These are phyloP conservation scores for Glarea lozoyensis DNA, from an alignment of 495 filamentous ascomycete species.

Conservation along the genomic window DNA sequence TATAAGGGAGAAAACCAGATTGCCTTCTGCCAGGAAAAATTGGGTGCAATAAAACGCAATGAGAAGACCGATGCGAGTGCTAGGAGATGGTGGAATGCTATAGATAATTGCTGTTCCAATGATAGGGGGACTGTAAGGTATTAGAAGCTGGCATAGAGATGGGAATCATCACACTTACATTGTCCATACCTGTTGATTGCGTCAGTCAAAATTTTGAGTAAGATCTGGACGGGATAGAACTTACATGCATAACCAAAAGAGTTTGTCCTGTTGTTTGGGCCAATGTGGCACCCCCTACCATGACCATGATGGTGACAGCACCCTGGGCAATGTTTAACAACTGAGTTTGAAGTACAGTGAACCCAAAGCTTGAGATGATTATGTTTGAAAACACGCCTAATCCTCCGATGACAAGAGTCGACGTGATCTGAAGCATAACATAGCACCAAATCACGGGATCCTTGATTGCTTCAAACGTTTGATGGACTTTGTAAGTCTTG, in stretches of 20 bases:
- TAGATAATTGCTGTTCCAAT: slow-evolving; percentile 14
- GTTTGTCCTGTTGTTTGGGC: slow-evolving; percentile 49
- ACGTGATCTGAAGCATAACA: slow-evolving; percentile 7
- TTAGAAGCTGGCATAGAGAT: slow-evolving; percentile 51
- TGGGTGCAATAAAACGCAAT: slow-evolving; percentile 15
- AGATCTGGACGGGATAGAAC: slow-evolving; percentile 2
- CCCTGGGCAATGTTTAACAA: slow-evolving; percentile 58
- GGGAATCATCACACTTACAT: slow-evolving; percentile 36
- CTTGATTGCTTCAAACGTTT: slow-evolving; percentile 42
- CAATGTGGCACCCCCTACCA: slow-evolving; percentile 48
- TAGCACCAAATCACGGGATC: slow-evolving; percentile 49
- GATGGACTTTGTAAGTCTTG: slow-evolving; percentile 21
- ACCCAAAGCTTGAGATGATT: slow-evolving; percentile 46
- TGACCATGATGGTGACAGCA: slow-evolving; percentile 52
- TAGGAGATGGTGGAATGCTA: slow-evolving; percentile 28
- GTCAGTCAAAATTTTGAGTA: neutral
- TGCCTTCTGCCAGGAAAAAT: slow-evolving; percentile 13
- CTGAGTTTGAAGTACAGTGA: slow-evolving; percentile 47
- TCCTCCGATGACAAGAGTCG: slow-evolving; percentile 26
- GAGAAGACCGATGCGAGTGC: slow-evolving; percentile 9
- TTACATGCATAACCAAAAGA: slow-evolving; percentile 32
- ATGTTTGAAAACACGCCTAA: slow-evolving; percentile 65
- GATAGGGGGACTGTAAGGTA: slow-evolving; percentile 31
- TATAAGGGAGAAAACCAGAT: slow-evolving; percentile 12
- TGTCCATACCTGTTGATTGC: slow-evolving; percentile 14